Evolutionary conservation across 441 rosid species (phyloP).

Genomic region (Caryocar brasiliense): DNA sequence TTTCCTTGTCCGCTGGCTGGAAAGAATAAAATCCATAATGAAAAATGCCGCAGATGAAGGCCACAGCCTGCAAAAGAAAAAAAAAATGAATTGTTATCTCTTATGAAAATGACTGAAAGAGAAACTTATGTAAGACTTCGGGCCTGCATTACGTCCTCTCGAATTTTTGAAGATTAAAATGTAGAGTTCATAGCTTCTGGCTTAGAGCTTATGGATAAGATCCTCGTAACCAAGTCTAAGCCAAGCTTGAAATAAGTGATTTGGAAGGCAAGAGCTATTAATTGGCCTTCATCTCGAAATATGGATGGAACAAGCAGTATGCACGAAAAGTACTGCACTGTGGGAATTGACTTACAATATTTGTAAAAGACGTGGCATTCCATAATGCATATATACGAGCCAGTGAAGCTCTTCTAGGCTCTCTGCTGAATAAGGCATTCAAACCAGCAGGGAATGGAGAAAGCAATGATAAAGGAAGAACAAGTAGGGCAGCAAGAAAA

Average conservation of each 20-base stretch:
- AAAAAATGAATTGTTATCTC: neutral
- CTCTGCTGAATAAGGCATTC: slow-evolving; percentile 90
- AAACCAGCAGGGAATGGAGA: slow-evolving; percentile 94
- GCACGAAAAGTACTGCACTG: neutral
- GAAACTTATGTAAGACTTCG: too few species aligned
- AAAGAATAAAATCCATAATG: slow-evolving; percentile 43
- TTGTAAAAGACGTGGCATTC: slow-evolving; percentile 80
- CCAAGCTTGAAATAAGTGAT: neutral
- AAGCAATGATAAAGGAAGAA: slow-evolving; percentile 88
- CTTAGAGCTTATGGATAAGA: neutral
- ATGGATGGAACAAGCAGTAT: neutral
- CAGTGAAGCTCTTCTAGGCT: slow-evolving; percentile 84
- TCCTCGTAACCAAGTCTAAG: neutral
- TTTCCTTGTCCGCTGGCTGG: slow-evolving; percentile 33
- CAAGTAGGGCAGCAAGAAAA: slow-evolving; percentile 77
- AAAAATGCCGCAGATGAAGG: slow-evolving; percentile 63
- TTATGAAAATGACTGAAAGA: neutral
- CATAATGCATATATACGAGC: slow-evolving; percentile 84
- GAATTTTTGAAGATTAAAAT: too few species aligned
- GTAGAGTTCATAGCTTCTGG: neutral
- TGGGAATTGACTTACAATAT: slow-evolving; percentile 56
- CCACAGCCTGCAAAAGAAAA: slow-evolving; percentile 63
- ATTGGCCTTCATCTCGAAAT: neutral
- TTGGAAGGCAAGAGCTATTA: neutral
- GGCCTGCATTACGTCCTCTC: too few species aligned